Percentiles rank a stretch among this genome's conserved stretches.
Conservation (phyloP, 768 basidiomycete species). For the Suillus brevipes region DNA sequence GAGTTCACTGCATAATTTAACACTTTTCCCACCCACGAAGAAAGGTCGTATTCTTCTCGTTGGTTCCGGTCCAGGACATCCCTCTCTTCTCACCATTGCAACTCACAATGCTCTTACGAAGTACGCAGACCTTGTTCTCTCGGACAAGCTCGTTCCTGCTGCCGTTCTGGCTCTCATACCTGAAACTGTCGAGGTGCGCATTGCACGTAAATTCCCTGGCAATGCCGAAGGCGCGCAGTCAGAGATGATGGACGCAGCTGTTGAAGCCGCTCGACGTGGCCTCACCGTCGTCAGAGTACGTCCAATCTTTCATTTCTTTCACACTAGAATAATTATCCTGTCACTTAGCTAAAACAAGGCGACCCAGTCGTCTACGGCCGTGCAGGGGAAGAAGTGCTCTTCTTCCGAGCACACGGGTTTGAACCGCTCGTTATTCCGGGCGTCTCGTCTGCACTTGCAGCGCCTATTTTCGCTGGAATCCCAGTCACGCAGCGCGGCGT, state of each 20-base stretch:
- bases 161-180: constrained; percentile 88
- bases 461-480: constrained; percentile 85
- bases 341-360: constrained; percentile 85
- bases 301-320: constrained; percentile 9
- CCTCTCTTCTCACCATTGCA: constrained; percentile 86
- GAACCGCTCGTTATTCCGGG: constrained; percentile 88
- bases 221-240: constrained; percentile 94
- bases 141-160: constrained; percentile 94
- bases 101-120: constrained; percentile 79
- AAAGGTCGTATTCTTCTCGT: constrained; percentile 83
- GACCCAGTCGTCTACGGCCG: constrained; percentile 96
- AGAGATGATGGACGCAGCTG: constrained; percentile 91
- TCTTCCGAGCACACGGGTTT: constrained; percentile 85
- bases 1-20: constrained; percentile 33
- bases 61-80: constrained; percentile 95
- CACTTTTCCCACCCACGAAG: constrained; percentile 18
- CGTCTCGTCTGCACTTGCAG: constrained; percentile 86
- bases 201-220: constrained; percentile 96
- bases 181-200: constrained; percentile 65
- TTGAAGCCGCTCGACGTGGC: constrained; percentile 78
- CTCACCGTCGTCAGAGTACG: constrained; percentile 84
- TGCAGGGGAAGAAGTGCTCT: constrained; percentile 91
- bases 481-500: constrained; percentile 96
- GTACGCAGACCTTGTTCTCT: constrained; percentile 84
- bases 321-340: background rate